These are phyloP conservation scores for Cyclocybe cylindracea DNA, from an alignment of 768 basidiomycete genomes.

Conservation along the genomic window DNA sequence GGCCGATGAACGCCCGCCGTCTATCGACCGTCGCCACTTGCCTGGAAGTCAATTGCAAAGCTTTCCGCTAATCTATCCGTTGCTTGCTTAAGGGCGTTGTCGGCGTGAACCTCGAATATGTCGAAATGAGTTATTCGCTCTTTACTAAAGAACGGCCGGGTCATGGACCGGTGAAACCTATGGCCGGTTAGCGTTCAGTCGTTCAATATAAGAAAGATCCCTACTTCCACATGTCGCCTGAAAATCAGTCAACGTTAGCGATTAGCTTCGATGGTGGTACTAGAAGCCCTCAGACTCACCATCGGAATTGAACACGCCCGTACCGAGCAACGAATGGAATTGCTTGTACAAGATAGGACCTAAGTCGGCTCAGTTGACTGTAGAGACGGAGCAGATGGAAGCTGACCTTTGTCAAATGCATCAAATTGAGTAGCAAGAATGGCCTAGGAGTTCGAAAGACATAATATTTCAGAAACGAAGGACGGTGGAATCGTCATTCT, in stretches of 20 bases:
- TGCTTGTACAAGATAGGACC: slow-evolving; percentile 27
- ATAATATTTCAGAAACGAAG: no score
- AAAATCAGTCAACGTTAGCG: background rate
- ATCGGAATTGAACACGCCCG: slow-evolving; percentile 62
- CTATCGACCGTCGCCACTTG: slow-evolving; percentile 16
- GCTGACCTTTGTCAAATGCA: no score
- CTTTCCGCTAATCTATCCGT: slow-evolving; percentile 45
- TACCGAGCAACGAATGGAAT: slow-evolving; percentile 43
- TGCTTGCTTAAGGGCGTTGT: slow-evolving; percentile 43
- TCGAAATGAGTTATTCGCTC: slow-evolving; percentile 64
- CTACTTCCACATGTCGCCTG: slow-evolving; percentile 69
- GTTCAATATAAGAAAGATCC: slow-evolving; percentile 9
- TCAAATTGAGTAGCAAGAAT: no score
- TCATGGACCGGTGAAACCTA: slow-evolving; percentile 64
- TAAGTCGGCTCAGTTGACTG: background rate
- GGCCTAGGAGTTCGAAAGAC: slow-evolving; percentile 23
- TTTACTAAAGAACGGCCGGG: slow-evolving; percentile 66
- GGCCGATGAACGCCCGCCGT: no score
- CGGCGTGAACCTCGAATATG: slow-evolving; percentile 57
- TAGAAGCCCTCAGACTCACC: slow-evolving; percentile 29
- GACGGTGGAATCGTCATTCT: no score
- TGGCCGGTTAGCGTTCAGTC: slow-evolving; percentile 10
- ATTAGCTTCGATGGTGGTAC: background rate
- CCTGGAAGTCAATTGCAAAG: slow-evolving; percentile 62
- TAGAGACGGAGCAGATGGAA: no score